Conservation (phyloP, 306 rosid species). For the Ormosia emarginata region DNA sequence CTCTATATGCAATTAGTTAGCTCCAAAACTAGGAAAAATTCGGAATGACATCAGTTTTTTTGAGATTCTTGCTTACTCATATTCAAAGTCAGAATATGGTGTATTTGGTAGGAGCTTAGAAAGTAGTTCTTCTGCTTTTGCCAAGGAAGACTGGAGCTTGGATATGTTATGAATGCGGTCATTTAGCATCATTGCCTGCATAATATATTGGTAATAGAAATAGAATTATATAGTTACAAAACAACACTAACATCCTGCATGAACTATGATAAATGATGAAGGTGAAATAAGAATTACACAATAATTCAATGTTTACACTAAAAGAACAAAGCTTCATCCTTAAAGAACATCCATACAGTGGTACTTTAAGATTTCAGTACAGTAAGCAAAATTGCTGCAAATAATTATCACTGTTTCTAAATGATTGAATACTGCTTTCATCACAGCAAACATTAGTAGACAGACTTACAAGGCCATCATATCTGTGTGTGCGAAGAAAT, state of each 20-base stretch:
- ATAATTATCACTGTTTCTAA: background rate
- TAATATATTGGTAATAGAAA: background rate
- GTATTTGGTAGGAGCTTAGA: conserved; percentile 43
- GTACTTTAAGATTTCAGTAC: background rate
- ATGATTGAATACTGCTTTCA: background rate
- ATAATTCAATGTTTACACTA: background rate
- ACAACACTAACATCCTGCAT: background rate
- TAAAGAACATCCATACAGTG: background rate
- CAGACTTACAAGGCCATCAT: conserved; percentile 60
- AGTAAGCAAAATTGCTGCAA: background rate
- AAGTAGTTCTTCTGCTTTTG: conserved; percentile 61
- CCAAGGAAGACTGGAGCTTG: conserved; percentile 56
- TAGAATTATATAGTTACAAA: background rate
- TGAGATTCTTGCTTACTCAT: conserved; percentile 38
- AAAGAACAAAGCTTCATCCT: background rate
- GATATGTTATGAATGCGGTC: conserved; percentile 51
- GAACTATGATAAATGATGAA: background rate
- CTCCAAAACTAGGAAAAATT: background rate
- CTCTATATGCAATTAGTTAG: background rate
- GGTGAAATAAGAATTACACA: background rate
- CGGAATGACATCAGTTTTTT: background rate
- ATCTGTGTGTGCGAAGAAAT: conserved; percentile 64
- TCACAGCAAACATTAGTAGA: background rate
- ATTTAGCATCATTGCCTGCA: conserved; percentile 69
- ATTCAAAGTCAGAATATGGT: conserved; percentile 59